Evolutionary conservation across 495 filamentous ascomycete species (phyloP), one percentile per base, ranked within the genome.

Genomic region (Aspergillus diversus): DNA sequence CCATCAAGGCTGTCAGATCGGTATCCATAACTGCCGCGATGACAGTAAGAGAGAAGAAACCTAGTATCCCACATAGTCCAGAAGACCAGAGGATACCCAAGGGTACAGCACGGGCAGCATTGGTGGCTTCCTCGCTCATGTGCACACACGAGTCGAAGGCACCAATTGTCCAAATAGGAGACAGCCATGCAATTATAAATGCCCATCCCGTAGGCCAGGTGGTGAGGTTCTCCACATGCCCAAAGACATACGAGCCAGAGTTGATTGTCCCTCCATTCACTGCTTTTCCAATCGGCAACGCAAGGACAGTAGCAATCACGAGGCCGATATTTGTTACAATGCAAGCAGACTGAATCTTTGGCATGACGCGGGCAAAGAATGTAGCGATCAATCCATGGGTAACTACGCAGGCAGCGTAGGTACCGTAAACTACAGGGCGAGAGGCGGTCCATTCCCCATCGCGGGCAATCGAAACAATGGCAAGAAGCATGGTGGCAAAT

Each of bases 121-220:
- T 27, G 21, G 21, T 27, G 21, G 21, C 21, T 27, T 27, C 21
- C 21, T 27, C 21, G 21, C 21, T 27, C 21, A 27, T 27, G 21
- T 27, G 21, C 21, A 27, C 21, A 27, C 21, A 27, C 21, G 21
- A 27, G 21, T 27, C 21, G 21, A 27, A 27, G 2, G 21, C 21
- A 27, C 21, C 21, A 27, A 27, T 27, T 27, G 21, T 27, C 87
- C 87, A 90, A 54, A 90, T 89, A 0, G 87, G 87, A 13, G 74
- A 79, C 6, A 90, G 74, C 87, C 87, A 89, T 7, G 83, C 69
- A 32, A 90, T 68, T 76, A 90, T 88, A 65, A 89, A 90, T 0
- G 86, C 76, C 85, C 84, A 87, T 4, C 84, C 84, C 0, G 75
- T 75, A 0, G 84, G 82, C 84, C 88, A 90, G 3, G 82, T 79